Evolutionary conservation across 2,329 filamentous ascomycete species (phyloP).

Genomic region (Paramyrothecium sp.): DNA sequence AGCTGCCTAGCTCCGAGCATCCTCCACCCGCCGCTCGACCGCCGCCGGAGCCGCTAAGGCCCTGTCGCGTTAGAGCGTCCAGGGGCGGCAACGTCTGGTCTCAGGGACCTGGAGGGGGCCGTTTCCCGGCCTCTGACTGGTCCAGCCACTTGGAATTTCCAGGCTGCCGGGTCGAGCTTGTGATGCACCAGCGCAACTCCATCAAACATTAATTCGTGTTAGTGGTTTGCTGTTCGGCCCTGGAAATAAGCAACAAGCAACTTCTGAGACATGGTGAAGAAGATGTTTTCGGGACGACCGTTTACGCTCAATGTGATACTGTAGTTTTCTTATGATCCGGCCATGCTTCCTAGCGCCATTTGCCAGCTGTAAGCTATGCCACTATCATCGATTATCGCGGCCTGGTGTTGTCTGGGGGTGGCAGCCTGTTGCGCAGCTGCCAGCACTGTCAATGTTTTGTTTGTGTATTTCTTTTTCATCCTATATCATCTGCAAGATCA

Average conservation of each 20-base stretch:
- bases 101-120: background rate
- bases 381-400: slow-evolving; percentile 23
- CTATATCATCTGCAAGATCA: no score
- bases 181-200: slow-evolving; percentile 20
- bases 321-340: background rate
- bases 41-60: background rate
- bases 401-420: slow-evolving; percentile 23
- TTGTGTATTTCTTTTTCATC: no score
- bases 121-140: background rate
- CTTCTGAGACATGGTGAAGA: no score
- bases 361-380: background rate
- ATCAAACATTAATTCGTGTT: slow-evolving; percentile 28
- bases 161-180: slow-evolving; percentile 8
- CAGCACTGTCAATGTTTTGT: no score
- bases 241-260: no score
- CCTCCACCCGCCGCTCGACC: background rate
- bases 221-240: slow-evolving; percentile 6
- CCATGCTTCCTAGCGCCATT: background rate
- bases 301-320: background rate
- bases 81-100: background rate
- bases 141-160: slow-evolving; percentile 23
- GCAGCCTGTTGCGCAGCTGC: slow-evolving; percentile 5
- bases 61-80: background rate
- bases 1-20: background rate
- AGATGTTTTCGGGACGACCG: no score